Evolutionary conservation across 345 rosid species (phyloP), one percentile per base, ranked within the genome.

Genomic region (Citrus mangshanensis): DNA sequence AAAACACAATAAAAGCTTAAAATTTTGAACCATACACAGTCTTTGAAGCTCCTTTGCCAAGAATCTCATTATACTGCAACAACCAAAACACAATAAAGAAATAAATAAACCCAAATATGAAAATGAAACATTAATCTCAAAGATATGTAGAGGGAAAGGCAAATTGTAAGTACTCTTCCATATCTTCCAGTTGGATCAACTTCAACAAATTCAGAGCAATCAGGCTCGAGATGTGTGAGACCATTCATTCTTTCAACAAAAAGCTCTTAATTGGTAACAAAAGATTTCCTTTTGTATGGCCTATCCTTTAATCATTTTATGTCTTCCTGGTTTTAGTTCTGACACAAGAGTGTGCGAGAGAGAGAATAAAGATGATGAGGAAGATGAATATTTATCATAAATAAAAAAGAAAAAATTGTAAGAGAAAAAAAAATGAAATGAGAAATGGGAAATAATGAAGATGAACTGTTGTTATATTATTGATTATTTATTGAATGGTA

Each of bases 101-200:
- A 62, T 27, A 34, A 68, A 80, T 14, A 71, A 12, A 66, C 66
- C 35, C 38, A 42, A 79, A 72, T 56, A 70, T 37, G 60, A 60
- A 79, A 75, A 35, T 69, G 40, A 72, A 70, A 32, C 76, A 59
- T 14, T 35, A 49, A 74, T 79, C 49, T 24, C 69, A 69, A 62
- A 55, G 25, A 63, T 27, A 73, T 56, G 65, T 32, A 77, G 46
- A 69, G 9, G 80, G 14, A 75, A 66, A 81, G 68, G 27, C 19
- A 82, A 35, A 76, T 30, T 34, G 18, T 1, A 58, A 9, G 46
- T 89, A 95, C 99, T 77, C 98, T 89, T 85, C 98, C 97, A 83
- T 95, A 95, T 95, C 99, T 92, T 84, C 99, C 95, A 71, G 95
- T 83, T 60, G 99, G 99, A 90, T 96, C 99, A 86, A 93, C 92